Evolutionary conservation across 2,329 filamentous ascomycete genomes (phyloP), one percentile per base, ranked within the genome.

Genomic region (Scedosporium apiospermum): DNA sequence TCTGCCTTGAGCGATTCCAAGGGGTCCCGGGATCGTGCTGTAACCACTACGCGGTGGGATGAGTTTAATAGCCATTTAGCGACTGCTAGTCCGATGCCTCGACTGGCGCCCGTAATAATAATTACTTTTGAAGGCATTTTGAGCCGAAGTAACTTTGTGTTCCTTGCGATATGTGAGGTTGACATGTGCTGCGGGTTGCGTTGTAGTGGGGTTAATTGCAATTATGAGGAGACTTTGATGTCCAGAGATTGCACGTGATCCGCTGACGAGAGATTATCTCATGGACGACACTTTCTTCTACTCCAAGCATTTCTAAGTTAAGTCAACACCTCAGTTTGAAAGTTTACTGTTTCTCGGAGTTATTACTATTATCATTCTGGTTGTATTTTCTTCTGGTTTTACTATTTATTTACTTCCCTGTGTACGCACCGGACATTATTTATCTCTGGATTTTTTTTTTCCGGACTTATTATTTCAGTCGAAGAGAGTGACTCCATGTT

Each of bases 71-170:
- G 75, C 57, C 78, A 73, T 49, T 79, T 73, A 2, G 83, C 75
- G 6, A 86, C 74, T 64, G 82, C 82, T 10, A 85, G 77, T 58
- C 85, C 85, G 61, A 88, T 82, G 27, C 85, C 85, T 63, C 83
- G 82, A 72, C 84, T 87, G 18, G 84, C 84, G 34, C 85, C 85
- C 2, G 85, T 88, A 41, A 93, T 78, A 64, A 92, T 86, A 69
- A 92, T 84, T 23, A 84, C 86, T 71, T 90, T 89, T 6, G 81
- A 73, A 76, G 82, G 80, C 62, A 65, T 72, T 60, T 53, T 53
- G 49, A 18, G 4, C 42, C 18, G 42, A 14, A 9, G 30, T 9
- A 34, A 34, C 30, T 34, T 34, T 34, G 30, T 34, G 30, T 34
- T 53, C 23, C 49, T 53, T 27, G 21, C 27, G 10, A 55, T 27